Evolutionary conservation across 192 early-diverging fungal genomes (phyloP), one percentile per base, ranked within the genome.

Genomic region (Linnemannia hyalina): DNA sequence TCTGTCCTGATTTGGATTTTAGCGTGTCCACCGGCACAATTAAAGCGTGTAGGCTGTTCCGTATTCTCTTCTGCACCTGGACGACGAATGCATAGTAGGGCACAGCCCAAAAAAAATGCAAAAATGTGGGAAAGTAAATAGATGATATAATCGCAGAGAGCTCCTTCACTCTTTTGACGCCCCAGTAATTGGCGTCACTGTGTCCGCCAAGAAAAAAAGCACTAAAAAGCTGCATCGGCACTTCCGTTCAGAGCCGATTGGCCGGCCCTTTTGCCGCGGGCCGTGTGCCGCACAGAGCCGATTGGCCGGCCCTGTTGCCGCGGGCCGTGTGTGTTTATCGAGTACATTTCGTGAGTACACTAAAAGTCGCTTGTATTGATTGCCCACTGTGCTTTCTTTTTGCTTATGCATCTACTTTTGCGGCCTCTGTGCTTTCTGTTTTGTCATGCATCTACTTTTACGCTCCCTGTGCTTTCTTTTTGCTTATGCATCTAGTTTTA

Each of bases 31-130:
- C n/a, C 68, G 20, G 68, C 68, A 69, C 68, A 40, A 69, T 11
- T 69, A 69, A 4, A 73, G 46, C 71, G 71, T n/a, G 69, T 70
- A 73, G 71, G 71, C 71, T 73, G 71, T 73, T 73, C n/a, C 71
- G 71, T 47, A 72, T 73, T 73, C 71, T 49, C 71, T 73, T 73
- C 71, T 73, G 71, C 71, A 52, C 71, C 41, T 73, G 71, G 71
- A 52, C 40, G 46, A 73, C 40, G 71, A 73, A 73, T 73, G 55
- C 74, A 47, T 41, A 46, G 71, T 73, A 73, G 22, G 36, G 38
- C 41, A 42, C 71, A 73, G 71, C 71, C 68, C 68, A 70, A 70
- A 70, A 68, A 68, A 40, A 70, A 63, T 70, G 68, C 38, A 73
- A 73, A 73, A 73, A 47, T 47, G 44, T 73, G 71, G 71, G 71